Base-by-base conservation (phyloP, 2,329 filamentous ascomycete species). In the Dactylellina haptotyla region DNA sequence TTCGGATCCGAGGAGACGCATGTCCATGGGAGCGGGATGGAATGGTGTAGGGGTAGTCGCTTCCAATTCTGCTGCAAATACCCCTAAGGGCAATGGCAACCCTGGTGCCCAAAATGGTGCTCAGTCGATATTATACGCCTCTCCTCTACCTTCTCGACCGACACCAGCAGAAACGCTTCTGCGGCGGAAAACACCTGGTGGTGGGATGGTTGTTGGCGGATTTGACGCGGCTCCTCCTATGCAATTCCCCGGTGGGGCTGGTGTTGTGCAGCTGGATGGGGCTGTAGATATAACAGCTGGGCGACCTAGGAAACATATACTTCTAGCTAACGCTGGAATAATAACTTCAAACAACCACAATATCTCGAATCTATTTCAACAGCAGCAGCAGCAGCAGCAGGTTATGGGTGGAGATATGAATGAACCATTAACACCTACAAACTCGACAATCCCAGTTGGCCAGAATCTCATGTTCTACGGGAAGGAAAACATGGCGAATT, bases 191-290 rank as follows among this genome's bases (percentile, higher is more conserved):
- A 69, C 70, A 23, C 70, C 70, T 34, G 70, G 70, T 23, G 70
- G 70, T 2, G 70, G 63, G 1, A 69, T 69, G 70, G 64, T 75
- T 6, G 63, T 75, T 58, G 70, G 70, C 20, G 70, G 70, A 18
- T 75, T 75, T 18, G 70, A 75, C 45, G 70, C 70, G 12, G 70
- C 70, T 14, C 70, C 70, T 8, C 64, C 70, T 4, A 75, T 75
- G 16, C 25, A 75, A 28, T 67, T 67, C 26, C 53, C 70, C n/a
- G 62, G 64, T 12, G 48, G 64, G 4, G 59, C 63, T 41, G 70
- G 63, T 18, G 46, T 75, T 30, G 56, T 73, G 20, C 69, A 66
- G 26, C 46, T 73, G 2, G 69, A 62, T 18, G 56, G 69, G 10
- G 37, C 57, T 8, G 23, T 54, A 4, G 54, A 66, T 34, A 28